Percentiles rank a stretch among this genome's conserved stretches.
Evolutionary conservation across 495 filamentous ascomycete genomes (phyloP).

Genomic region (Penicillium pancosmium): DNA sequence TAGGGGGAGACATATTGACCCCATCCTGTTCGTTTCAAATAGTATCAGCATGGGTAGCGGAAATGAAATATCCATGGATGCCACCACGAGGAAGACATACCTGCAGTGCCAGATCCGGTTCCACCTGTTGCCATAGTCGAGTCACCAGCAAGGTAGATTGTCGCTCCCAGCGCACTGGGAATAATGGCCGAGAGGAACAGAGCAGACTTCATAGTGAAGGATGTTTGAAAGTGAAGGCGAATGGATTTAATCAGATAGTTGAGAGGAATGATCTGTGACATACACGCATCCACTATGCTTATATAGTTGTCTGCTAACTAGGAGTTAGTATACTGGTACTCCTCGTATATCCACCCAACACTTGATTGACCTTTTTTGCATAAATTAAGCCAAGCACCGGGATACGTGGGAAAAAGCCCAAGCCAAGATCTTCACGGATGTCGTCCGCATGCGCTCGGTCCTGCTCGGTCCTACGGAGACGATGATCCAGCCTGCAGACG

Average conservation of each 20-base stretch:
- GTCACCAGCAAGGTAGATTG: slow-evolving; percentile 58
- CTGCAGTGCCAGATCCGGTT: slow-evolving; percentile 36
- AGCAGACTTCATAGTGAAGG: slow-evolving; percentile 29
- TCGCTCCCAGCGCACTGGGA: slow-evolving; percentile 33
- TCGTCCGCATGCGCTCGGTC: slow-evolving; percentile 12
- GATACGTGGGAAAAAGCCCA: slow-evolving; percentile 24
- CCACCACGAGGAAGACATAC: slow-evolving; percentile 12
- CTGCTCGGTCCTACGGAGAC: slow-evolving; percentile 17
- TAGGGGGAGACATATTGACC: slow-evolving; percentile 57
- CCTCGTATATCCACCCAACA: not conserved
- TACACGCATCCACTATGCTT: no score
- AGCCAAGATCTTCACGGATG: not conserved
- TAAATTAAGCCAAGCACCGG: not conserved
- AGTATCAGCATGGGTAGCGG: not conserved
- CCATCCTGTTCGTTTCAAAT: slow-evolving; percentile 50
- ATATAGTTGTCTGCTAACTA: not conserved
- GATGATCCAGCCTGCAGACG: slow-evolving; percentile 7
- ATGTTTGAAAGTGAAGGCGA: not conserved
- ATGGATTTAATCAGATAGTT: not conserved
- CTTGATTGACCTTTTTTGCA: not conserved
- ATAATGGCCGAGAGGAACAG: slow-evolving; percentile 25
- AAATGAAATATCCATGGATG: not conserved
- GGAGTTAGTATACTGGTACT: no score
- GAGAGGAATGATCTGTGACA: not conserved
- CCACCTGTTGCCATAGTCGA: slow-evolving; percentile 57